phyloP scores from a whole-genome alignment of 192 early-diverging fungal species.

The Rhizoclosmatium sp. region DNA sequence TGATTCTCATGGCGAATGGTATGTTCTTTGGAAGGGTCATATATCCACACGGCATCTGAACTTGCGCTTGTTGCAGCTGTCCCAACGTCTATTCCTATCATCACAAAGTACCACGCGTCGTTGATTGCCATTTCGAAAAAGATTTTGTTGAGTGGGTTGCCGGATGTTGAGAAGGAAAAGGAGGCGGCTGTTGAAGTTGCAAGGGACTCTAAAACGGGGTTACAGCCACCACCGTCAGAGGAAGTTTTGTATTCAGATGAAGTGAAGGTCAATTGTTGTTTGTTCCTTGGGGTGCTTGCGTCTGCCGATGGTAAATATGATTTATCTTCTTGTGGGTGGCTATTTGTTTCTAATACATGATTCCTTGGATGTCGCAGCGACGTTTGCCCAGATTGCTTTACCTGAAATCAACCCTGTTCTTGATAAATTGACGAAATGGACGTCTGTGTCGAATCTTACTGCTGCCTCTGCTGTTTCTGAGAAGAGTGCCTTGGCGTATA shows the following conservation, averaged over 20 bases:
- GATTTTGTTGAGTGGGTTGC: slow-evolving; percentile 49
- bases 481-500: slow-evolving; percentile 27
- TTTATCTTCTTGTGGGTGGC: not conserved
- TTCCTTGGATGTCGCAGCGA: not conserved
- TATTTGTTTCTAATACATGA: not conserved
- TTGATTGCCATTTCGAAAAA: slow-evolving; percentile 43
- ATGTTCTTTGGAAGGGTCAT: not conserved
- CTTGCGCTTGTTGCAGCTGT: slow-evolving; percentile 25
- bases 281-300: slow-evolving; percentile 45
- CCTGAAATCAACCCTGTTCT: slow-evolving; percentile 29
- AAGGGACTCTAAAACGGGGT: not conserved
- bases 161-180: not conserved
- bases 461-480: slow-evolving; percentile 24
- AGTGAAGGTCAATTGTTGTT: slow-evolving; percentile 54
- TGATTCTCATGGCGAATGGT: slow-evolving; percentile 54
- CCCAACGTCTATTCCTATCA: slow-evolving; percentile 40
- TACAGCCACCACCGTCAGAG: not conserved
- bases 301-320: slow-evolving; percentile 43
- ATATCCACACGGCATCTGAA: not conserved
- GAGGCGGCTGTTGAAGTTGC: not conserved
- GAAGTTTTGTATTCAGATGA: slow-evolving; percentile 45
- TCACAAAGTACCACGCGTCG: slow-evolving; percentile 44
- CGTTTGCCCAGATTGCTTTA: not conserved
- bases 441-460: slow-evolving; percentile 39
- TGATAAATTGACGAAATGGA: slow-evolving; percentile 27